A percentile compares a stretch with the other conserved stretches of the same genome.
Conservation (phyloP, 2,329 filamentous ascomycete species). For the Xylariomycetidae sp. region DNA sequence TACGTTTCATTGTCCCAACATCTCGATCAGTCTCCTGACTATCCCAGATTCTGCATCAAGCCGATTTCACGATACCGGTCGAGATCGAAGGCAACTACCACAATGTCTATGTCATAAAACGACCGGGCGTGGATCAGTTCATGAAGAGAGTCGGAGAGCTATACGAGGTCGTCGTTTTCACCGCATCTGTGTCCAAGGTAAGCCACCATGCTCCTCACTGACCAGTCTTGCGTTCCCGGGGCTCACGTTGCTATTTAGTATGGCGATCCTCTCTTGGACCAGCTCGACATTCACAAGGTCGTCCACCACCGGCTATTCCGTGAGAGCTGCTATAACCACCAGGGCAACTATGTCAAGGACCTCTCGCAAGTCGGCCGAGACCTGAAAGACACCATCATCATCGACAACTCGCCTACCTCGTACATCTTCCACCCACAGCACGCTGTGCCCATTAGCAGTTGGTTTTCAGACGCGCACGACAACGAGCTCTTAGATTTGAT, state of each 20-base stretch:
- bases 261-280: conserved; percentile 90
- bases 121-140: conserved; percentile 96
- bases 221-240: neutral
- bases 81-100: conserved; percentile 99
- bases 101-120: conserved; percentile 99
- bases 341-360: conserved; percentile 99
- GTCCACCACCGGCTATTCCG: conserved; percentile 95
- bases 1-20: conserved; percentile 32
- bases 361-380: conserved; percentile 94
- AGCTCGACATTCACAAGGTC: conserved; percentile 94
- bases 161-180: conserved; percentile 98
- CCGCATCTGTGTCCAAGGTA: conserved; percentile 96
- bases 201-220: conserved; percentile 18
- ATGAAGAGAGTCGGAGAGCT: conserved; percentile 98
- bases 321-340: conserved; percentile 98
- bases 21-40: conserved; percentile 4
- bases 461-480: conserved; percentile 99
- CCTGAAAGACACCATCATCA: conserved; percentile 96
- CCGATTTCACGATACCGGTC: conserved; percentile 97
- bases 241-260: conserved; percentile 53
- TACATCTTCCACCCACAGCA: conserved; percentile 99
- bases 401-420: conserved; percentile 97
- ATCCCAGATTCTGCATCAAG: conserved; percentile 86
- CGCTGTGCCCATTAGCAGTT: conserved; percentile 97
- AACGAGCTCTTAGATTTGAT: conserved; percentile 97